Conservation (phyloP, 1,284 basidiomycete genomes). For the Meira miltonrushii region DNA sequence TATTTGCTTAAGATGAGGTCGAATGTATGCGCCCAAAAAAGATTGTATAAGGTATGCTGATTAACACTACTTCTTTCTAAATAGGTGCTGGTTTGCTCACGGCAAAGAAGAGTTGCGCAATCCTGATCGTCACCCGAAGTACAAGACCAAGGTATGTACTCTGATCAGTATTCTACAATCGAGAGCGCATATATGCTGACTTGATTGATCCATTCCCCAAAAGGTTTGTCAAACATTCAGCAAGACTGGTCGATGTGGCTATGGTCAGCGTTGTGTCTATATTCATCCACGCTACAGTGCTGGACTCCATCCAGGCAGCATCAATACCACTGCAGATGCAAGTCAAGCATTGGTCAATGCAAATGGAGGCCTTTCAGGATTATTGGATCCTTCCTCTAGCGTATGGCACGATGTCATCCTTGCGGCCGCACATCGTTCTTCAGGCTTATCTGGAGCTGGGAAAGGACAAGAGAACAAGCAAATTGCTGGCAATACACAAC, state of each 20-base stretch:
- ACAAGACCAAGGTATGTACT: slow-evolving; percentile 67
- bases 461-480: too few species aligned
- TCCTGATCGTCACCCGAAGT: slow-evolving; percentile 80
- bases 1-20: slow-evolving; percentile 67
- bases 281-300: not conserved
- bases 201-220: not conserved
- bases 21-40: not conserved
- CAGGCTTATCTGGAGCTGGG: too few species aligned
- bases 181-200: slow-evolving; percentile 68
- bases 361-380: too few species aligned
- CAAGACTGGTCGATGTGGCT: slow-evolving; percentile 82
- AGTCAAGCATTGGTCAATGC: too few species aligned
- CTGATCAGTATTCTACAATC: slow-evolving; percentile 78
- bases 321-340: too few species aligned
- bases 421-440: too few species aligned
- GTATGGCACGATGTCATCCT: too few species aligned
- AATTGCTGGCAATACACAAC: too few species aligned
- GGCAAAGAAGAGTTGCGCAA: slow-evolving; percentile 77
- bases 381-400: too few species aligned
- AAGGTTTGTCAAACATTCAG: slow-evolving; percentile 72
- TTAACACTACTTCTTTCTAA: not conserved
- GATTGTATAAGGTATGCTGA: not conserved
- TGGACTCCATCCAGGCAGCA: too few species aligned
- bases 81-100: slow-evolving; percentile 58
- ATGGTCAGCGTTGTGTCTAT: slow-evolving; percentile 64